These are phyloP conservation scores for Ogataea hybrid DNA, from an alignment of 1,139 yeast species.

Conservation along the genomic window DNA sequence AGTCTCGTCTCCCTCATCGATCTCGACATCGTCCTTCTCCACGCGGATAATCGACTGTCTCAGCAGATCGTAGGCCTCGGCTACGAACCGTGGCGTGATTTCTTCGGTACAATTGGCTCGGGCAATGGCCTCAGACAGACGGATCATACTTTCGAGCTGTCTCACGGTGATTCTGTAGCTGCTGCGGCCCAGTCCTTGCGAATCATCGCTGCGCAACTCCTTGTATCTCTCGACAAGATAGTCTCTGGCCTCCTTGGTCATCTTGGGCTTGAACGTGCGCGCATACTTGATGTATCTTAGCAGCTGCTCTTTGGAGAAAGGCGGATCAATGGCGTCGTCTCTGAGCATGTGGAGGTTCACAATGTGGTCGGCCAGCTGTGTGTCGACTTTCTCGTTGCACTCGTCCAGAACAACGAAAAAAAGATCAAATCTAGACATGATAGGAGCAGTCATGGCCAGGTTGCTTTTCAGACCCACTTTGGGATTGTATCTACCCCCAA, in stretches of 20 bases:
- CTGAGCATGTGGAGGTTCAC: slow-evolving; percentile 90
- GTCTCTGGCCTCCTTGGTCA: slow-evolving; percentile 80
- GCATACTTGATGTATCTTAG: slow-evolving; percentile 91
- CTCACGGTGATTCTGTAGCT: slow-evolving; percentile 96
- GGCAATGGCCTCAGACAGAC: slow-evolving; percentile 95
- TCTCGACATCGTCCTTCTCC: slow-evolving; percentile 89
- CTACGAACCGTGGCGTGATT: slow-evolving; percentile 82
- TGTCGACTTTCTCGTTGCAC: slow-evolving; percentile 87
- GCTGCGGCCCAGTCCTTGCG: slow-evolving; percentile 84
- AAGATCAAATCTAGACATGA: slow-evolving; percentile 96
- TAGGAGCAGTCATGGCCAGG: slow-evolving; percentile 97
- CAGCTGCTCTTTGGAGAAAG: slow-evolving; percentile 85
- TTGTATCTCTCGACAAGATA: slow-evolving; percentile 78
- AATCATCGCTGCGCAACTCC: slow-evolving; percentile 86
- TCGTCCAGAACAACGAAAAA: slow-evolving; percentile 95
- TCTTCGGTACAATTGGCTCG: slow-evolving; percentile 93
- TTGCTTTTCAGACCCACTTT: slow-evolving; percentile 82
- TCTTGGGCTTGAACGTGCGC: slow-evolving; percentile 85
- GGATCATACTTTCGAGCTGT: slow-evolving; percentile 90
- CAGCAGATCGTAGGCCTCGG: slow-evolving; percentile 88
- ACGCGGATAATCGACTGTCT: slow-evolving; percentile 92
- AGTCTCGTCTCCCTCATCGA: slow-evolving; percentile 42
- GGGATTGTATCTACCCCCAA: slow-evolving; percentile 92
- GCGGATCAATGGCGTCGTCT: slow-evolving; percentile 89
- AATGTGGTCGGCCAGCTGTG: slow-evolving; percentile 87